Conservation (phyloP, 305 asterid species). For the Caryopteris hybrid region DNA sequence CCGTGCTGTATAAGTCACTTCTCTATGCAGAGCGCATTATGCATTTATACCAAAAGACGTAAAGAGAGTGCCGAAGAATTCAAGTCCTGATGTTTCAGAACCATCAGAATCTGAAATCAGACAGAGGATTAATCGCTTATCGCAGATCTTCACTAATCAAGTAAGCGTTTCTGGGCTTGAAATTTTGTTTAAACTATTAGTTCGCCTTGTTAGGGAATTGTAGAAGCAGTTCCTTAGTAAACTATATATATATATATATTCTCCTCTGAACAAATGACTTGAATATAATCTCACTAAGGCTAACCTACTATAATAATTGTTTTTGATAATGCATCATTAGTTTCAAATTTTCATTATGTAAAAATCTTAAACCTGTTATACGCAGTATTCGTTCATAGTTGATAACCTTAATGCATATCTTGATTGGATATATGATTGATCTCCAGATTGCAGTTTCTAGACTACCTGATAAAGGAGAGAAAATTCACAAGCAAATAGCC, state of each 20-base stretch:
- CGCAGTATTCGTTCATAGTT: background rate
- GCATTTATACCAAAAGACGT: constrained; percentile 83
- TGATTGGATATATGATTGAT: background rate
- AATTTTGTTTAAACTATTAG: background rate
- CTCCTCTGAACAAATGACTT: no score
- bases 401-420: background rate
- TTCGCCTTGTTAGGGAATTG: background rate
- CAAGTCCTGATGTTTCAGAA: constrained; percentile 34
- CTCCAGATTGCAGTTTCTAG: constrained; percentile 50
- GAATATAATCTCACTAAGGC: no score
- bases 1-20: background rate
- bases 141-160: constrained; percentile 45
- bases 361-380: no score
- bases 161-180: constrained; percentile 28
- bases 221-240: background rate
- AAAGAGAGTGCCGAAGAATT: constrained; percentile 35
- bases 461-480: constrained; percentile 80
- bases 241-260: no score
- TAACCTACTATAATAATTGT: no score
- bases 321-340: no score
- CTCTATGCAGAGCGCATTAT: constrained; percentile 45
- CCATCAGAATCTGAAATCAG: constrained; percentile 61
- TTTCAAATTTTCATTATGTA: no score
- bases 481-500: constrained; percentile 52
- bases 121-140: constrained; percentile 51